Conservation (phyloP, 2,329 filamentous ascomycete species). For the Graphiopsis chlorocephala region DNA sequence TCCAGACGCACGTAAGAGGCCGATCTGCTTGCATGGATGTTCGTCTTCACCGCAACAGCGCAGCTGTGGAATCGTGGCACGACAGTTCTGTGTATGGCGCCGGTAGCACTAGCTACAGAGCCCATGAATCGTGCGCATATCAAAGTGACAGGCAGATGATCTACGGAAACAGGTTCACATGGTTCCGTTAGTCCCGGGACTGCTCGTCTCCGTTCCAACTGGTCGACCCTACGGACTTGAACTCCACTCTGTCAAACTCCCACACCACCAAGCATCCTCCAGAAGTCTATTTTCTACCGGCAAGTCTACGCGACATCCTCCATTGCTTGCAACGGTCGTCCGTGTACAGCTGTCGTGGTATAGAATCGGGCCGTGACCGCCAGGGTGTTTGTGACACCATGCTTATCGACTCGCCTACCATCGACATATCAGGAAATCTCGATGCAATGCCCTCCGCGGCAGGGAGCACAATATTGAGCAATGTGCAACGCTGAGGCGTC, state of each 20-base stretch:
- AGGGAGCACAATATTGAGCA: background rate
- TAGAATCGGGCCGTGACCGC: background rate
- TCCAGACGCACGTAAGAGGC: background rate
- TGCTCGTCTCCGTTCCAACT: background rate
- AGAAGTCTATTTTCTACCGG: background rate
- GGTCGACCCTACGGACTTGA: background rate
- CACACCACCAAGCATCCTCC: background rate
- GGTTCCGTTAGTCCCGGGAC: background rate
- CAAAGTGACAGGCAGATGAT: background rate
- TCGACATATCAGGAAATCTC: background rate
- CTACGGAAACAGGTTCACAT: background rate
- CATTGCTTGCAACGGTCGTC: background rate
- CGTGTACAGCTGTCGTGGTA: background rate
- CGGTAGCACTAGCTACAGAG: no score
- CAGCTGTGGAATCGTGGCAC: background rate
- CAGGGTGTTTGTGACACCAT: background rate
- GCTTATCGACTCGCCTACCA: background rate
- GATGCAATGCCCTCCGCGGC: background rate
- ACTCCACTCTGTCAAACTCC: background rate
- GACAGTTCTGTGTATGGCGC: background rate
- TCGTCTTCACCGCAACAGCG: background rate
- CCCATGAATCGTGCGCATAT: background rate
- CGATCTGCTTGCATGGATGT: background rate
- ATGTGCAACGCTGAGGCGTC: background rate
- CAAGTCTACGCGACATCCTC: slow-evolving; percentile 1